Evolutionary conservation across 768 basidiomycete genomes (phyloP), one percentile per base, ranked within the genome.

Genomic region (Lactifluus pinguis): DNA sequence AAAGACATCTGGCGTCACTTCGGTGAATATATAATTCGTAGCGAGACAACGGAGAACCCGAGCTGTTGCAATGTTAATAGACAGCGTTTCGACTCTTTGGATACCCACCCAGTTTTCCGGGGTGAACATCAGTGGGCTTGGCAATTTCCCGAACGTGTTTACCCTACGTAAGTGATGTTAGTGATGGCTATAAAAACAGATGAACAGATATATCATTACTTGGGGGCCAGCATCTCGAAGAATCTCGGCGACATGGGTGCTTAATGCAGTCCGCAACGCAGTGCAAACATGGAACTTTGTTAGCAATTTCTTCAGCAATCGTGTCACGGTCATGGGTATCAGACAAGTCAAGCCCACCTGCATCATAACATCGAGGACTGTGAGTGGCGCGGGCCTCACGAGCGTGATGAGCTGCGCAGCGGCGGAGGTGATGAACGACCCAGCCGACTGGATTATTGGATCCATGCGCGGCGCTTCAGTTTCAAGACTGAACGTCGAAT

Each of bases 141-240:
- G 72, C 74, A 42, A 78, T 76, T 6, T 76, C 74, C 7, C 69
- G 60, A n/a, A 72, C 68, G 39, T 78, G 76, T 25, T 75, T 57
- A 0, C 76, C 76, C 74, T 74, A 59, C 11, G 55, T 13, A 2
- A 14, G 7, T 30, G 14, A 49, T 6, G 8, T 10, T 11, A 6
- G 30, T 1, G 21, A 3, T 10, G 11, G 25, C 11, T 4, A 8
- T 5, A 21, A 29, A n/a, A 29, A n/a, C 3, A 19, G 2, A 42
- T 9, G 8, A n/a, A 42, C 21, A 2, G n/a, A 1, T 15, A 34
- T 0, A 6, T 38, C 15, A 15, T 49, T 53, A 64, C 63, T 50
- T 53, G 15, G 2, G 59, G 42, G 11, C 65, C 65, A 21, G 63
- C 60, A 14, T 64, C 60, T 3, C 57, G 50, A 25, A 66, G 53